These are phyloP conservation scores for Coemansia sp. DNA, from an alignment of 192 early-diverging fungal genomes.

Conservation along the genomic window DNA sequence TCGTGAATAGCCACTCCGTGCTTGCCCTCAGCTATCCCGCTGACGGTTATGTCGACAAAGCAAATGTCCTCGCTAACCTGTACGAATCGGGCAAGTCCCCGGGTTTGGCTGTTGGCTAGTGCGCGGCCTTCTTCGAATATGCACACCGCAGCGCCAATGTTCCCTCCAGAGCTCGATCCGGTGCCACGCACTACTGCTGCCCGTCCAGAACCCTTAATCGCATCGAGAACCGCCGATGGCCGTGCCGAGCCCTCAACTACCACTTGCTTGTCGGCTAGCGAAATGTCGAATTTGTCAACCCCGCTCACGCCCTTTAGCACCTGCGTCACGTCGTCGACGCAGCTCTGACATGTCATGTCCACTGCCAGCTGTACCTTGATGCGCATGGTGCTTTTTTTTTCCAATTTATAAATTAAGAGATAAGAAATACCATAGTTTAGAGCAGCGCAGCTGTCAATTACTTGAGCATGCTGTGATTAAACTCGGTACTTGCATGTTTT, in stretches of 20 bases:
- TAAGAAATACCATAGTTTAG: too few relatives aligned
- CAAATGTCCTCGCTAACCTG: conserved; percentile 69
- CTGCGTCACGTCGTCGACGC: conserved; percentile 64
- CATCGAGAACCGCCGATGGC: conserved; percentile 57
- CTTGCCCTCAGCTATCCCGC: conserved; percentile 61
- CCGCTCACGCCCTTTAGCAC: conserved; percentile 57
- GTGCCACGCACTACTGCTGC: conserved; percentile 76
- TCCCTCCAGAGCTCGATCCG: conserved; percentile 54
- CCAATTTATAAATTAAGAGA: too few relatives aligned
- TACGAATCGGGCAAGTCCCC: conserved; percentile 78
- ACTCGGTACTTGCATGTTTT: background rate
- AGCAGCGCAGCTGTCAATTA: too few relatives aligned
- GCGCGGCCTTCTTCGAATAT: conserved; percentile 71
- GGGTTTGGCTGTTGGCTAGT: conserved; percentile 7
- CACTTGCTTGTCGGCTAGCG: conserved; percentile 69
- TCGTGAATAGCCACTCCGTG: conserved; percentile 77
- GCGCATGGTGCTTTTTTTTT: conserved; percentile 14
- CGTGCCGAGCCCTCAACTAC: conserved; percentile 62
- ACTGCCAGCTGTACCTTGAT: conserved; percentile 79
- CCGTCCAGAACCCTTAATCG: conserved; percentile 71
- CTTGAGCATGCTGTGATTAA: too few relatives aligned
- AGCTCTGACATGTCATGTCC: conserved; percentile 80
- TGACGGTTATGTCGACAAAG: conserved; percentile 78
- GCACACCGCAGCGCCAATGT: conserved; percentile 85
- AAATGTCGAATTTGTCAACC: conserved; percentile 63